Base-by-base conservation (phyloP, 176 grass and related monocot species). In the Musa beccarii region DNA sequence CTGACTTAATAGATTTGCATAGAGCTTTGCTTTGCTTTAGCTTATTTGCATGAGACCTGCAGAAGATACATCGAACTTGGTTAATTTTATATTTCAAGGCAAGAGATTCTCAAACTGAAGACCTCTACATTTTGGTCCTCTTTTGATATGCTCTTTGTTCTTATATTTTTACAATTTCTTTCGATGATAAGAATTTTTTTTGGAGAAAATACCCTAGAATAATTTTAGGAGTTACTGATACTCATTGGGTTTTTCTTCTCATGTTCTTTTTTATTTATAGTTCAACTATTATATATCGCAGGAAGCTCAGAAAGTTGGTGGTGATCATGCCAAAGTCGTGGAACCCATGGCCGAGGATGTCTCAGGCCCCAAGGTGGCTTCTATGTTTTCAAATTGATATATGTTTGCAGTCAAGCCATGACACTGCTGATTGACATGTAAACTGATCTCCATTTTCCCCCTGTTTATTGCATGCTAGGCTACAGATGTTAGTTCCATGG, bases 401-500 rank as follows among this genome's bases (percentile, higher is more conserved):
- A 49, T 65, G 21, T 13, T 19, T 15, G 34, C 55, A 86, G 62
- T 7, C 22, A 12, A 49, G 52, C 74, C 21, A 83, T 70, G 74
- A 49, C 53, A 54, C 71, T 70, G 49, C 8, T 51, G 21, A 51
- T 52, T 10, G 51, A 69, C 14, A n/a, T 9, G 3, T 63, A 11
- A 20, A 0, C 28, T 75, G 23, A 76, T 51, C 51, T 65, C 34
- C 43, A 49, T 51, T 80, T 73, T 29, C 74, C 11, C 49, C 76
- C n/a, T 24, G 34, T 49, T 53, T 65, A 51, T 59, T 52, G 10
- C 54, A 13, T 51, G 82, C 13, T 15, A 87, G 82, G 68, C 43
- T 52, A 72, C 34, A 8, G 82, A 87, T 56, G 43, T 72, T 13
- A 87, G 50, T 83, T 66, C 59, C 10, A 87, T 92, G 84, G 78